Percentiles rank a stretch among this genome's conserved stretches.
Evolutionary conservation across 139 green algal species (phyloP).

Genomic region (Picochlorum sp.): DNA sequence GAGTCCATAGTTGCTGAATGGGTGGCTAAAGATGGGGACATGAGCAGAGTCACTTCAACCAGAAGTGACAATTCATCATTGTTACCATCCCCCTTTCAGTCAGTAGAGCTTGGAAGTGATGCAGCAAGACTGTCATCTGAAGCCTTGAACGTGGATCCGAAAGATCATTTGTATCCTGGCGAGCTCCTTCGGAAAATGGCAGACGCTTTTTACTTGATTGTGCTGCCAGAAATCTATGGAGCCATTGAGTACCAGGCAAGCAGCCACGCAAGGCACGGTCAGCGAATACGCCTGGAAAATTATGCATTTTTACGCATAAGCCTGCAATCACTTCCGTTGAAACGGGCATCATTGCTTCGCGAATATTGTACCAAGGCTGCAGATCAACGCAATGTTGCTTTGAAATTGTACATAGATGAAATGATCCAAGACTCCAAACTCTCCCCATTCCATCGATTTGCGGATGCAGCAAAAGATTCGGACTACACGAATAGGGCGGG

Average conservation of each 20-base stretch:
- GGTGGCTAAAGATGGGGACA: not conserved
- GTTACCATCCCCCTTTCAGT: not conserved
- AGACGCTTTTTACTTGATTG: slow-evolving; percentile 8
- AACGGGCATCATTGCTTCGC: not conserved
- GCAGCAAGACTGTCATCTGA: no score
- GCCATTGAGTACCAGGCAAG: slow-evolving; percentile 25
- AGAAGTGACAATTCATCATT: not conserved
- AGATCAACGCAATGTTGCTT: slow-evolving; percentile 1
- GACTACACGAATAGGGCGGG: no score
- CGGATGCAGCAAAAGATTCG: no score
- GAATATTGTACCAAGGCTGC: not conserved
- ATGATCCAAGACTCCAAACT: slow-evolving; percentile 37
- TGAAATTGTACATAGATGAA: slow-evolving; percentile 32
- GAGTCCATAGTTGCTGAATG: slow-evolving; percentile 11
- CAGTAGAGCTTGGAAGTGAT: no score
- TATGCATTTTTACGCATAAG: slow-evolving; percentile 16
- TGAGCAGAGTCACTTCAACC: slow-evolving; percentile 5
- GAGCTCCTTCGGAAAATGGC: not conserved
- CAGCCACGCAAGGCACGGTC: slow-evolving; percentile 31
- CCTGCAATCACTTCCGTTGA: slow-evolving; percentile 7
- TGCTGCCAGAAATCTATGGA: slow-evolving; percentile 15
- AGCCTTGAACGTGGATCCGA: no score
- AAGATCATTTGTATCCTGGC: no score
- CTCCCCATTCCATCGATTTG: no score
- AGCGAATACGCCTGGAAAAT: slow-evolving; percentile 36